phyloP scores from a whole-genome alignment of 2,329 filamentous ascomycete species.

The Aspergillus fijiensis region DNA sequence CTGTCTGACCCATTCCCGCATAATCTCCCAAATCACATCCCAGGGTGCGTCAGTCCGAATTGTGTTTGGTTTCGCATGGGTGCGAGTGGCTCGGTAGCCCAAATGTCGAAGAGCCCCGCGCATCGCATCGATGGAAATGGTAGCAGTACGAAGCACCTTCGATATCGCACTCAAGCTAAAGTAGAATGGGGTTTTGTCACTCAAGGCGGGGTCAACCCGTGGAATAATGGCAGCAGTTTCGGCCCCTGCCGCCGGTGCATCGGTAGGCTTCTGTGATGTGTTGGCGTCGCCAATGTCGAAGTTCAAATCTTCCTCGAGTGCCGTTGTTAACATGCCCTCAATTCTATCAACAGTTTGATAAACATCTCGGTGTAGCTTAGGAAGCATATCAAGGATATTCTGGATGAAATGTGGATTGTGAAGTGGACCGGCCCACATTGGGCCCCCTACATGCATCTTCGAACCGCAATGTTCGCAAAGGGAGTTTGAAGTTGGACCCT shows the following conservation, averaged over 20 bases:
- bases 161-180: constrained; percentile 73
- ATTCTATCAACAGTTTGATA: constrained; percentile 82
- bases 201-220: constrained; percentile 57
- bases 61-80: constrained; percentile 84
- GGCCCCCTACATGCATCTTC: constrained; percentile 84
- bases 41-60: constrained; percentile 94
- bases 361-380: constrained; percentile 62
- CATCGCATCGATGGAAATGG: constrained; percentile 75
- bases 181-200: constrained; percentile 82
- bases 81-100: constrained; percentile 80
- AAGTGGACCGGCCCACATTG: constrained; percentile 90
- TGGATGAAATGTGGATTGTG: constrained; percentile 83
- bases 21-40: constrained; percentile 85
- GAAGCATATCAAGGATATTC: constrained; percentile 71
- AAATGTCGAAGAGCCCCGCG: constrained; percentile 77
- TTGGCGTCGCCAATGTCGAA: constrained; percentile 20
- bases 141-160: constrained; percentile 74
- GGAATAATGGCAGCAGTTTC: constrained; percentile 39
- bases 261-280: constrained; percentile 11
- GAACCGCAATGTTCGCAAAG: constrained; percentile 80
- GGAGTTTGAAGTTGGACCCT: constrained; percentile 65
- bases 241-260: constrained; percentile 14
- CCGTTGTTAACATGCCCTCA: constrained; percentile 87
- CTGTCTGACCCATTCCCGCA: constrained; percentile 87
- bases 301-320: constrained; percentile 68